Evolutionary conservation across 495 filamentous ascomycete genomes (phyloP), one percentile per base, ranked within the genome.

Genomic region (Daldinia concentrica): DNA sequence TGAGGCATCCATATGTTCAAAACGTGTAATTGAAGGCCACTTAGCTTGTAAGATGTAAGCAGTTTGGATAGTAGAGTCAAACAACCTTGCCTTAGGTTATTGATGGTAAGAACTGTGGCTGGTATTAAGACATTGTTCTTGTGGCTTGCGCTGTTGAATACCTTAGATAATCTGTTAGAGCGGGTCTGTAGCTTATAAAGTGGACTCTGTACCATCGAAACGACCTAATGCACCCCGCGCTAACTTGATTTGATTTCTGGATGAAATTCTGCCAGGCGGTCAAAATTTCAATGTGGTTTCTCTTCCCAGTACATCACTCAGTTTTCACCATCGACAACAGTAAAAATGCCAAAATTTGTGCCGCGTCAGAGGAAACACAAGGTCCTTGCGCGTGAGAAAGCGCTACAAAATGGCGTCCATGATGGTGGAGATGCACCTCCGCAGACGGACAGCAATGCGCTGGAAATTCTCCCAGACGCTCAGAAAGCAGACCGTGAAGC

Each of bases 361-460:
- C 90, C 92, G 9, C 84, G 92, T 58, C 88, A 93, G 82, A 89
- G 93, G 54, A 97, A 97, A 80, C 93, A 94, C 72, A 90, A 88
- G 64, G 84, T 84, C 6, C 78, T 87, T 19, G 86, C 85, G n/a
- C 84, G 88, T 19, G 66, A 83, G 71, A 82, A 85, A 69, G 84
- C 86, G 54, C 76, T 84, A 56, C 79, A 84, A 41, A 73, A 76
- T 58, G 78, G 45, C 2, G 67, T 70, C 6, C 78, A 77, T 30
- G 73, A 80, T 39, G 76, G 58, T 66, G 76, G 74, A n/a, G 56
- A 12, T 19, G 58, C 9, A 32, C 9, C 65, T 26, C 12, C 58
- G n/a, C 73, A 79, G 41, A 72, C 77, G 43, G 91, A 95, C 76
- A 87, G 88, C 69, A 95, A 95, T 86, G 86, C 84, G 54, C 72